Percentiles rank a stretch among this genome's conserved stretches.
These are phyloP conservation scores for Glycine tomentella DNA, from an alignment of 306 rosid species.

Conservation along the genomic window DNA sequence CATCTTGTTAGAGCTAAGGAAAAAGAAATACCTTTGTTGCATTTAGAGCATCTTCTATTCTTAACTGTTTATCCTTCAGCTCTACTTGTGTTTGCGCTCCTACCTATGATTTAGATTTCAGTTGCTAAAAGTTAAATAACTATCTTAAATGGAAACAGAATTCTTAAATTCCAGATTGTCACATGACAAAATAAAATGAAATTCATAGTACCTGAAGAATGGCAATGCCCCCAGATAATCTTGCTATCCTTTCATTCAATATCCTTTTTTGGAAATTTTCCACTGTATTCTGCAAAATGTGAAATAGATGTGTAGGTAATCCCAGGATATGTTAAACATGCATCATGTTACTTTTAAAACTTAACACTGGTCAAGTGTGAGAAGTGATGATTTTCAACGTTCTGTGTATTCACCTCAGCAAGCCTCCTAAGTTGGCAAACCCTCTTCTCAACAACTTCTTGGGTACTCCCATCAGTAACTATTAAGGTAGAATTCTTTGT, in stretches of 20 bases:
- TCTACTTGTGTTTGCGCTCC: constrained; percentile 97
- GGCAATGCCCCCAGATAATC: constrained; percentile 86
- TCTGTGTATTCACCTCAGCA: constrained; percentile 64
- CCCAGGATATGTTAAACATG: neutral
- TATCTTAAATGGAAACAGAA: constrained; percentile 32
- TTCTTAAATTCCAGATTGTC: constrained; percentile 31
- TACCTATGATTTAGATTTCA: constrained; percentile 63
- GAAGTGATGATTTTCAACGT: constrained; percentile 20
- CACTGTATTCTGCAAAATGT: constrained; percentile 72
- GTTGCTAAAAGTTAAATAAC: constrained; percentile 35
- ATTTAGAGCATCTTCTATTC: constrained; percentile 92
- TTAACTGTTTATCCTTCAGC: constrained; percentile 87
- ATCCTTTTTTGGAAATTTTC: constrained; percentile 85
- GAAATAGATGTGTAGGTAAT: neutral
- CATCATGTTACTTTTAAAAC: neutral
- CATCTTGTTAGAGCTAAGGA: constrained; percentile 32
- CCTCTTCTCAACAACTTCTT: constrained; percentile 70
- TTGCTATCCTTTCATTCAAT: constrained; percentile 85
- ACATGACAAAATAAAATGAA: constrained; percentile 22
- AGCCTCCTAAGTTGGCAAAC: constrained; percentile 72
- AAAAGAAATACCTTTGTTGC: constrained; percentile 75
- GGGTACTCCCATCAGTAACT: constrained; percentile 83
- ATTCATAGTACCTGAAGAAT: constrained; percentile 73
- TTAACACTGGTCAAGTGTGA: constrained; percentile 4
- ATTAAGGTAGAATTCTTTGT: constrained; percentile 82